Evolutionary conservation across 208 protist species (phyloP), one percentile per base, ranked within the genome.

Genomic region (Naegleria fowleri): DNA sequence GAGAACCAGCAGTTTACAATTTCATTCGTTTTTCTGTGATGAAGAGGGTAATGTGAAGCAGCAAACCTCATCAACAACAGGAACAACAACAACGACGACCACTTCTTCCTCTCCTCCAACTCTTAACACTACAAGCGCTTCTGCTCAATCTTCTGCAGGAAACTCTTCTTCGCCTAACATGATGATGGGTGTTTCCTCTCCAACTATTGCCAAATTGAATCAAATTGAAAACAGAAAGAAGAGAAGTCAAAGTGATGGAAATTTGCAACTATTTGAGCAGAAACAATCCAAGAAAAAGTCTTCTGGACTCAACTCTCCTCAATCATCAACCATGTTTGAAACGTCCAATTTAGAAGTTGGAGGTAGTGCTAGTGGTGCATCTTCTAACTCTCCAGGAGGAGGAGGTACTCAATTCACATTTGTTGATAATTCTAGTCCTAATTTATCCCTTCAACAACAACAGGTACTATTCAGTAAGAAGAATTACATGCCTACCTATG

Each of bases 241-340:
- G 55, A 79, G 67, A 79, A 79, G 67, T 79, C 67, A 79, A 79
- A 79, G 67, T 36, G 67, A 79, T 79, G 55, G 55, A 29, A 67
- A 67, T 67, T 29, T 67, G 11, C 55, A 67, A 67, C 0, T 67
- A 3, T 15, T 29, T 29, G 11, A 29, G 3, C 19, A 67, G 22
- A 67, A 67, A 67, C 55, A 67, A 67, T 15, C 55, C 22, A 67
- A 29, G 22, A 67, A 67, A 29, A 67, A 67, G 22, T 67, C 55
- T 22, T 67, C 55, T 67, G 19, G 19, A 67, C 11, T 67, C 55
- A 67, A 29, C 19, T 67, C 55, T 29, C 55, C 55, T 67, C 55
- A 67, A n/a, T n/a, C n/a, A n/a, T n/a, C n/a, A 67, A 67, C 55
- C 22, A 67, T 29, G 43, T 48, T 48, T 48, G 43, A 48, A n/a